Evolutionary conservation across 108 stramenopile species (phyloP).

Genomic region (Pseudonitzschia pungens): DNA sequence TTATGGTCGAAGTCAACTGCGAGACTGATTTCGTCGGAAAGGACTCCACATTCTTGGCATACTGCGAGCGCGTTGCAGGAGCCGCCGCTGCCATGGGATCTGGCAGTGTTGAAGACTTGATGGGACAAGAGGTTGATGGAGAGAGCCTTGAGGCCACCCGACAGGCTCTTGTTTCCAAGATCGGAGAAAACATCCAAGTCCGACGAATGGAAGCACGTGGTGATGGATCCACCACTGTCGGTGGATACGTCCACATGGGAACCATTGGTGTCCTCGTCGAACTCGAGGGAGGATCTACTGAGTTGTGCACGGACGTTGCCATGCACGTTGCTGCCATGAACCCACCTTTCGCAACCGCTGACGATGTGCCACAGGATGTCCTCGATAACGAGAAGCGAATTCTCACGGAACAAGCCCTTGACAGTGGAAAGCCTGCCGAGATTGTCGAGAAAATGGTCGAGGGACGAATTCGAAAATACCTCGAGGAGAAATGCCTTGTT

Average conservation of each 20-base stretch:
- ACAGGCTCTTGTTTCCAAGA: slow-evolving; percentile 72
- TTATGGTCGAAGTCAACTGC: slow-evolving; percentile 79
- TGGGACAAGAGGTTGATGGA: slow-evolving; percentile 49
- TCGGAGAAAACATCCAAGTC: slow-evolving; percentile 80
- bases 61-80: slow-evolving; percentile 57
- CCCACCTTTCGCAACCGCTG: slow-evolving; percentile 67
- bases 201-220: slow-evolving; percentile 55
- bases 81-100: slow-evolving; percentile 41
- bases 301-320: slow-evolving; percentile 59
- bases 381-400: slow-evolving; percentile 71
- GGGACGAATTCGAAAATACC: slow-evolving; percentile 81
- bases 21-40: slow-evolving; percentile 86
- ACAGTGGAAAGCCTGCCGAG: slow-evolving; percentile 75
- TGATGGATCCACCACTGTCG: slow-evolving; percentile 47
- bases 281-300: slow-evolving; percentile 51
- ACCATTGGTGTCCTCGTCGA: slow-evolving; percentile 68
- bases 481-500: slow-evolving; percentile 72
- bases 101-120: slow-evolving; percentile 50
- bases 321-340: slow-evolving; percentile 87
- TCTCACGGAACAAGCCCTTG: slow-evolving; percentile 59
- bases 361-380: slow-evolving; percentile 74
- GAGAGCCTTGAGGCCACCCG: slow-evolving; percentile 48
- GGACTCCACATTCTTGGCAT: slow-evolving; percentile 63
- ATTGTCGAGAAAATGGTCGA: slow-evolving; percentile 83
- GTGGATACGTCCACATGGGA: slow-evolving; percentile 74